A percentile compares a stretch with the other conserved stretches of the same genome.
Evolutionary conservation across 176 grass and related monocot genomes (phyloP).

Genomic region (Coix lacrymajobi): DNA sequence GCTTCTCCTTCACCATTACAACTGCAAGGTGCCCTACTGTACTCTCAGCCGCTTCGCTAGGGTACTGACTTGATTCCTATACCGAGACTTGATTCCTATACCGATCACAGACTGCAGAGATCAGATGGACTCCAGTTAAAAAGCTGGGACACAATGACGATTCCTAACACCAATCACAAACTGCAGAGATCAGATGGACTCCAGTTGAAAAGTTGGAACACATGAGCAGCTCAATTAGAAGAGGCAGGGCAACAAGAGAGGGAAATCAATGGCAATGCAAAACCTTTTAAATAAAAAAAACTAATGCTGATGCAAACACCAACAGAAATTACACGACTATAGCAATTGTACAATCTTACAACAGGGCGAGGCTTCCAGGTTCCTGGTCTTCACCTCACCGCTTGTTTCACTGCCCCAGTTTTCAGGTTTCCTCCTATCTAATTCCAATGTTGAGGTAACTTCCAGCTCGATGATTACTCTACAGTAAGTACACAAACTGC

Average conservation of each 20-base stretch:
- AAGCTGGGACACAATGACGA: not conserved
- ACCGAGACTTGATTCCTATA: not conserved
- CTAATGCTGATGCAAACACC: constrained; percentile 19
- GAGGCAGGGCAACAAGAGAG: not conserved
- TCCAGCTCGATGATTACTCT: constrained; percentile 39
- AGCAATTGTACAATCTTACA: constrained; percentile 50
- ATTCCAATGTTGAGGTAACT: constrained; percentile 40
- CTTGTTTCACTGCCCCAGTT: constrained; percentile 32
- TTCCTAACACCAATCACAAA: not conserved
- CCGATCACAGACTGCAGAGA: not conserved
- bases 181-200: not conserved
- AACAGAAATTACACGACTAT: constrained; percentile 18
- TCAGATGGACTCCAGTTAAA: not conserved
- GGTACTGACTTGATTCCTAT: too few species aligned
- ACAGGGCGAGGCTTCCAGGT: constrained; percentile 43
- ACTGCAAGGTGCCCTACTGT: not conserved
- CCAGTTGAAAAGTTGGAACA: not conserved
- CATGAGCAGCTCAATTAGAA: not conserved
- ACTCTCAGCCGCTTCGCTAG: too few species aligned
- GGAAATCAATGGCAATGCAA: not conserved
- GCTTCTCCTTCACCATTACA: not conserved
- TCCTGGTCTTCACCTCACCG: constrained; percentile 43
- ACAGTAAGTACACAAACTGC: constrained; percentile 46
- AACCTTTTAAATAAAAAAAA: not conserved
- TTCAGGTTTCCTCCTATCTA: constrained; percentile 40